Evolutionary conservation across 805 yeast species (phyloP), one percentile per base, ranked within the genome.

Genomic region (Starmerella apis): DNA sequence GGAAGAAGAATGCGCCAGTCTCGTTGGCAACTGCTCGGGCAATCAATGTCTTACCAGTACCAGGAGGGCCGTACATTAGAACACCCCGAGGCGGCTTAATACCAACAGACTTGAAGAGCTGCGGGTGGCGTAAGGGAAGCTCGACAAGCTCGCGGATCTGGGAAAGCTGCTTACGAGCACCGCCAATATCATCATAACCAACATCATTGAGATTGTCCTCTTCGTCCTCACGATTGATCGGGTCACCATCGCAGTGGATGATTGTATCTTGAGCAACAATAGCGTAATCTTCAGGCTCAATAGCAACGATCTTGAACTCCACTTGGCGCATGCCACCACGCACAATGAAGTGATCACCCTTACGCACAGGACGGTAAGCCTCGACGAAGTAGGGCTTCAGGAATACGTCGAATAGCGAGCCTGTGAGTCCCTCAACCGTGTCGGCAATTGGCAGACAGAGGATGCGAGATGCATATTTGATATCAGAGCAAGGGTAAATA

Each of bases 21-120:
- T 92, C 98, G 63, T 92, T 92, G 43, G 98, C 98, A 47, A 92
- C 98, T n/a, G 98, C 98, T 68, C 98, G 81, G 1, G 98, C 98
- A 95, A 92, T 87, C 60, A 92, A 75, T 28, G 98, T 92, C 71
- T 92, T 92, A 84, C 98, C 98, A 14, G 98, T 92, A 79, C 98
- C 98, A 30, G 98, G 98, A 45, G 98, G 98, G 64, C 98, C 98
- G 68, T 84, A 92, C 70, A 66, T 66, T 64, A 92, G 77, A 54
- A 92, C 87, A 74, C 98, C 98, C 69, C 86, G 85, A 58, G 98
- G 98, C 38, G 98, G 98, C 69, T 92, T 92, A 67, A 92, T 92
- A 78, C 98, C 98, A 64, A 92, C 90, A 33, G 94, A 81, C 73
- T 92, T 92, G 77, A 92, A 92, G 62, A 92, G 77, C 71, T 92